phyloP scores from a whole-genome alignment of 129 eudicot genomes.

The Flaveria robusta region DNA sequence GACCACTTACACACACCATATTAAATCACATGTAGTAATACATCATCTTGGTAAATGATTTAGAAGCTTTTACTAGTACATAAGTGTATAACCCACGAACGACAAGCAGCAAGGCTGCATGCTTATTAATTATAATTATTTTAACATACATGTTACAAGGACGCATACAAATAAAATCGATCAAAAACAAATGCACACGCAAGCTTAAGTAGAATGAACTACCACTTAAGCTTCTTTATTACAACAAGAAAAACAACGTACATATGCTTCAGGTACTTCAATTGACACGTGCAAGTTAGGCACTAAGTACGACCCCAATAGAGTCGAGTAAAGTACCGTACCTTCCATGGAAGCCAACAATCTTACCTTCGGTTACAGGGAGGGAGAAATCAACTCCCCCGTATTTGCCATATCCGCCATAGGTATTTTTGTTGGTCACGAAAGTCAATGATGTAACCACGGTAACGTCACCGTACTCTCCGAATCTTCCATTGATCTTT shows the following conservation, averaged over 20 bases:
- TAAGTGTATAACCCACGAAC: neutral
- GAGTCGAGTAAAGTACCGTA: neutral
- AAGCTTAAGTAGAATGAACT: neutral
- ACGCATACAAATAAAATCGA: too few species aligned
- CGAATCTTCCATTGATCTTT: neutral
- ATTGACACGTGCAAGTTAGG: neutral
- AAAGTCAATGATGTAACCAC: neutral
- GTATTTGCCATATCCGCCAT: neutral
- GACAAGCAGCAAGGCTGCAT: neutral
- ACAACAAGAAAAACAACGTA: neutral
- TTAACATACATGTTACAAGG: neutral
- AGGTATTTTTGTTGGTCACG: neutral
- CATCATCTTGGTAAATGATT: too few species aligned
- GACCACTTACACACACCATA: too few species aligned
- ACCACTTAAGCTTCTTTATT: neutral
- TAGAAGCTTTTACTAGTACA: neutral
- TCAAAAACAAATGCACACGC: neutral
- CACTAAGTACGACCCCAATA: neutral
- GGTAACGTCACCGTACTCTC: neutral
- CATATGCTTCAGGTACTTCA: neutral
- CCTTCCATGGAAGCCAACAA: neutral
- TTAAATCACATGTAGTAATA: too few species aligned
- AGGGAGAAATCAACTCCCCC: neutral
- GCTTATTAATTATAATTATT: neutral
- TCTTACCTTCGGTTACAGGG: neutral